These are phyloP conservation scores for Tolypocladium guangdongense DNA, from an alignment of 2,329 filamentous ascomycete species.

Conservation along the genomic window DNA sequence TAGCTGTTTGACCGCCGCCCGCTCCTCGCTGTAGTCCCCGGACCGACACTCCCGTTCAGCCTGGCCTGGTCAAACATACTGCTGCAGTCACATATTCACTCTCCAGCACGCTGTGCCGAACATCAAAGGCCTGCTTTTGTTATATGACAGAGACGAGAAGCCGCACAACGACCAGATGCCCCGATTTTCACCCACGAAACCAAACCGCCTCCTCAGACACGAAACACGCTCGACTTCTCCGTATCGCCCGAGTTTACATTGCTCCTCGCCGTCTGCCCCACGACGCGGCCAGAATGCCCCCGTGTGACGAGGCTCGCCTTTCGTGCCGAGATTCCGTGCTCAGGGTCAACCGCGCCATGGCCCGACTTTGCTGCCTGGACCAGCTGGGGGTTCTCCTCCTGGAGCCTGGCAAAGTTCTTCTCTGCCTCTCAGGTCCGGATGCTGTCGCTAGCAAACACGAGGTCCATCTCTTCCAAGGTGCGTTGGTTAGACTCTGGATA, in stretches of 20 bases:
- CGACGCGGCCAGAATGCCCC: not conserved
- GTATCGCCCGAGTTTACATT: not conserved
- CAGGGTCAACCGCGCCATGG: constrained; percentile 7
- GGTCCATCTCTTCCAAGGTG: constrained; percentile 65
- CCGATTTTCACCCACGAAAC: not conserved
- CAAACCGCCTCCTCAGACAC: constrained; percentile 18
- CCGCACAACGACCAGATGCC: too few species aligned
- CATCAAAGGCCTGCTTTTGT: not conserved
- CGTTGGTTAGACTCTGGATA: constrained; percentile 67
- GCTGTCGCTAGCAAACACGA: constrained; percentile 56
- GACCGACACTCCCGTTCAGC: too few species aligned
- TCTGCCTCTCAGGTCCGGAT: constrained; percentile 65
- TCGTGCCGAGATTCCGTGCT: constrained; percentile 7
- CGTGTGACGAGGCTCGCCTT: constrained; percentile 1
- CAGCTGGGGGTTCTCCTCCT: constrained; percentile 45
- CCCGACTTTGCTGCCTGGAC: constrained; percentile 8
- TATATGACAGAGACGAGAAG: too few species aligned
- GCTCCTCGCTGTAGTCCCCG: too few species aligned
- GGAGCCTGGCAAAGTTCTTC: constrained; percentile 49
- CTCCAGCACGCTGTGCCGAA: too few species aligned
- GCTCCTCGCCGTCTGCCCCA: not conserved
- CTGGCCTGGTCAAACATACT: too few species aligned
- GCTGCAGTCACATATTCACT: too few species aligned
- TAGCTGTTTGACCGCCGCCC: too few species aligned
- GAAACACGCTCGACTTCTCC: constrained; percentile 4